Percentiles rank a stretch among this genome's conserved stretches.
Conservation (phyloP, 768 basidiomycete species). For the Sarcomyxa edulis region DNA sequence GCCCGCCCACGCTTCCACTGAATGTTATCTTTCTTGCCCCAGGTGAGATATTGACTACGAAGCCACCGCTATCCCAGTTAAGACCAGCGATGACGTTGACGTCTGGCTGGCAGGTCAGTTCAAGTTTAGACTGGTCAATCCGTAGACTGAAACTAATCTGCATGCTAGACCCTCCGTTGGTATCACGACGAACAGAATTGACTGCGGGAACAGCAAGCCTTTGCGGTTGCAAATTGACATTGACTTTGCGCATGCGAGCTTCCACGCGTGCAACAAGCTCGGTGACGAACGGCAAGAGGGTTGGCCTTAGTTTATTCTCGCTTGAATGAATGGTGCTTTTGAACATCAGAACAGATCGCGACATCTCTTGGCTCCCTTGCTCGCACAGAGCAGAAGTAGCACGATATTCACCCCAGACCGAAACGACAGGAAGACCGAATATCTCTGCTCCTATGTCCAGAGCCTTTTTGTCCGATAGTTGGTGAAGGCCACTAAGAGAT, state of each 20-base stretch:
- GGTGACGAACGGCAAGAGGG: slow-evolving; percentile 79
- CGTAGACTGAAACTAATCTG: slow-evolving; percentile 84
- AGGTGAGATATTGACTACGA: slow-evolving; percentile 74
- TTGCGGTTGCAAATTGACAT: too few species aligned
- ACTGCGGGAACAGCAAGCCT: slow-evolving; percentile 11
- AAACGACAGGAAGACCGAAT: slow-evolving; percentile 70
- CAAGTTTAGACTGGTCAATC: slow-evolving; percentile 85
- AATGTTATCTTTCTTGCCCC: slow-evolving; percentile 68
- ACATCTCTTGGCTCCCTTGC: slow-evolving; percentile 21
- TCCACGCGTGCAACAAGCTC: slow-evolving; percentile 72
- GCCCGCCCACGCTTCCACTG: slow-evolving; percentile 74
- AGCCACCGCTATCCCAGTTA: slow-evolving; percentile 94
- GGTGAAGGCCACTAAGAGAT: slow-evolving; percentile 29
- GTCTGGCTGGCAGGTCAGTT: slow-evolving; percentile 85
- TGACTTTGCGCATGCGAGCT: slow-evolving; percentile 55
- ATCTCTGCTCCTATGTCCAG: slow-evolving; percentile 51
- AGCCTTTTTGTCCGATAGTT: slow-evolving; percentile 50
- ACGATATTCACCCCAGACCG: slow-evolving; percentile 81
- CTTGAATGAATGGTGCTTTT: slow-evolving; percentile 89
- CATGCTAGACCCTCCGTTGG: slow-evolving; percentile 39
- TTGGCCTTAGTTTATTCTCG: slow-evolving; percentile 77
- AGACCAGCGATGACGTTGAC: slow-evolving; percentile 88
- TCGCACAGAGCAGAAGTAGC: slow-evolving; percentile 39
- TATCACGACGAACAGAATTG: slow-evolving; percentile 9
- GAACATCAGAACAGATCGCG: slow-evolving; percentile 67